phyloP scores from a whole-genome alignment of 2,329 filamentous ascomycete genomes.

The Grosmannia serpens region DNA sequence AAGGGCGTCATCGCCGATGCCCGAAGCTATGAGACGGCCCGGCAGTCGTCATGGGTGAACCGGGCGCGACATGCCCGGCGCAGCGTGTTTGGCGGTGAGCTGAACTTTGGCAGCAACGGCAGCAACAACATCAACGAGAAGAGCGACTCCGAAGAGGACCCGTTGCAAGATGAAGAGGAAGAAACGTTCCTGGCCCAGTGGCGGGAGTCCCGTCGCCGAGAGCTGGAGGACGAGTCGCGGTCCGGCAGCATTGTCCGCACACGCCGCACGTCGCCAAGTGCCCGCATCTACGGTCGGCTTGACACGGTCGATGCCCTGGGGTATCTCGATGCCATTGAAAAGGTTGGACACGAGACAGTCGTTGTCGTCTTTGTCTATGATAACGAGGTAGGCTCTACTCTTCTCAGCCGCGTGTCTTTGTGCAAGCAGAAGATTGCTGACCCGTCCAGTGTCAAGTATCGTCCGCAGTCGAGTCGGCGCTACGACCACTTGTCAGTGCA shows the following conservation, averaged over 20 bases:
- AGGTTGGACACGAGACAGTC: slow-evolving; percentile 65
- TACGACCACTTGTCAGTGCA: slow-evolving; percentile 60
- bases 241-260: slow-evolving; percentile 33
- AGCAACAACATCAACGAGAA: slow-evolving; percentile 12
- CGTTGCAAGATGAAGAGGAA: slow-evolving; percentile 48
- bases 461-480: slow-evolving; percentile 63
- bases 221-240: slow-evolving; percentile 56
- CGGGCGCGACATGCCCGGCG: slow-evolving; percentile 40
- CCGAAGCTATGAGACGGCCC: slow-evolving; percentile 60
- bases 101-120: slow-evolving; percentile 19
- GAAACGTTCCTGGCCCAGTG: slow-evolving; percentile 74
- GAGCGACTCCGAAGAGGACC: slow-evolving; percentile 36
- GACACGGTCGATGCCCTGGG: slow-evolving; percentile 80
- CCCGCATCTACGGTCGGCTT: slow-evolving; percentile 66
- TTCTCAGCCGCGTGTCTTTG: neutral
- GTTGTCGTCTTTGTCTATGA: slow-evolving; percentile 95
- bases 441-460: slow-evolving; percentile 63
- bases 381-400: slow-evolving; percentile 50
- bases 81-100: slow-evolving; percentile 39
- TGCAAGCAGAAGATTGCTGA: neutral
- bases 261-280: slow-evolving; percentile 63
- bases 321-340: slow-evolving; percentile 94
- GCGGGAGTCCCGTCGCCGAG: slow-evolving; percentile 67
- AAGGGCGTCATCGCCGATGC: slow-evolving; percentile 84
- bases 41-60: slow-evolving; percentile 41